phyloP scores from a whole-genome alignment of 106 monocot species.

The Apostasia shenzhenica region DNA sequence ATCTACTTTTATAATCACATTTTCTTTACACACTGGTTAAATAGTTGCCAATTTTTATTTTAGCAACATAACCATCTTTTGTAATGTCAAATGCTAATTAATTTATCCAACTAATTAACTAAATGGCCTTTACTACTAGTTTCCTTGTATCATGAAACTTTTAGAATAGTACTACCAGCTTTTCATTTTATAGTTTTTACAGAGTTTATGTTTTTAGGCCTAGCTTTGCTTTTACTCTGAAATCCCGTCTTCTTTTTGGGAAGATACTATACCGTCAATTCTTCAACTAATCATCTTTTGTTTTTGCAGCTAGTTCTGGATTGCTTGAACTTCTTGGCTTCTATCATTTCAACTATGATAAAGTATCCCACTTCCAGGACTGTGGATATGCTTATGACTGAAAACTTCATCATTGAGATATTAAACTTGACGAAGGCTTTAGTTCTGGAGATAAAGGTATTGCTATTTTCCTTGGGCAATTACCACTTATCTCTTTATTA shows the following conservation, averaged over 20 bases:
- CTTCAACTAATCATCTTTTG: conserved; percentile 7
- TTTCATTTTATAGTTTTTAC: too few species aligned
- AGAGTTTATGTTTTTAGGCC: too few species aligned
- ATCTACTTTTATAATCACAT: too few species aligned
- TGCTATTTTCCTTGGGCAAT: background rate
- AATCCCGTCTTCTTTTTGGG: background rate
- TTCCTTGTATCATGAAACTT: too few species aligned
- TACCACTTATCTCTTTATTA: background rate
- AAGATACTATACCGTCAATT: background rate
- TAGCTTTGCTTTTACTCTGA: background rate
- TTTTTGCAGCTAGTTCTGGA: conserved; percentile 63
- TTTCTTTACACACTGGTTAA: too few species aligned
- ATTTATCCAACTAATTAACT: too few species aligned
- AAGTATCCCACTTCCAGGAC: conserved; percentile 28
- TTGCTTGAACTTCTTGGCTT: conserved; percentile 50
- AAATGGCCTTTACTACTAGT: too few species aligned
- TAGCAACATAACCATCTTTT: too few species aligned
- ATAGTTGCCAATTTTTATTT: too few species aligned
- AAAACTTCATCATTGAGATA: conserved; percentile 57
- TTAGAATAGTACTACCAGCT: too few species aligned
- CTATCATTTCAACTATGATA: conserved; percentile 31
- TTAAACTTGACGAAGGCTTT: conserved; percentile 53
- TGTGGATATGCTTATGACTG: conserved; percentile 31
- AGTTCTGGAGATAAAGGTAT: conserved; percentile 73
- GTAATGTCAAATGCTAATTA: too few species aligned